These are phyloP conservation scores for Ilyonectria destructans DNA, from an alignment of 2,329 filamentous ascomycete species.

Conservation along the genomic window DNA sequence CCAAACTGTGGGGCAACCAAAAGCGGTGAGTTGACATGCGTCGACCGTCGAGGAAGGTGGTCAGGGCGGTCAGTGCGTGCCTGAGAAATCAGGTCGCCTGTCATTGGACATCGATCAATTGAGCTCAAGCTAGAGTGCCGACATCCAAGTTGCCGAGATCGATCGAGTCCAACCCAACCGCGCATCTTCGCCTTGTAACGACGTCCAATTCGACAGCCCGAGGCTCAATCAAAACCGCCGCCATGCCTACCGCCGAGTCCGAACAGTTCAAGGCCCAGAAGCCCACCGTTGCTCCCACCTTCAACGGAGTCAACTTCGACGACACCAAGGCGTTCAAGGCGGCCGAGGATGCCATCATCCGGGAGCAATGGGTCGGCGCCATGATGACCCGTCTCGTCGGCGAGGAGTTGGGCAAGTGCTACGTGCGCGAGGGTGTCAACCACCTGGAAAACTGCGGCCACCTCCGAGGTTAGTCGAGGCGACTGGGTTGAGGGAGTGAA, in stretches of 20 bases:
- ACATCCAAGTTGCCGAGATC: slow-evolving; percentile 47
- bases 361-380: slow-evolving; percentile 90
- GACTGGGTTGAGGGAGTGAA: slow-evolving; percentile 21
- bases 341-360: slow-evolving; percentile 85
- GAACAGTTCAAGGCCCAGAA: slow-evolving; percentile 87
- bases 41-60: slow-evolving; percentile 40
- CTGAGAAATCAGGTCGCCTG: slow-evolving; percentile 51
- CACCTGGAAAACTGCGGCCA: slow-evolving; percentile 90
- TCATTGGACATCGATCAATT: slow-evolving; percentile 48
- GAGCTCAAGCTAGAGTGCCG: slow-evolving; percentile 48
- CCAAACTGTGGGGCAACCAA: slow-evolving; percentile 53
- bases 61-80: slow-evolving; percentile 42
- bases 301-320: slow-evolving; percentile 90
- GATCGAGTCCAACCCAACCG: slow-evolving; percentile 40
- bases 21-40: slow-evolving; percentile 55
- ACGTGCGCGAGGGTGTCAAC: slow-evolving; percentile 87
- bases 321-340: slow-evolving; percentile 86
- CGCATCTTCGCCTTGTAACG: slow-evolving; percentile 37
- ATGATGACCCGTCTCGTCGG: slow-evolving; percentile 91
- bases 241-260: slow-evolving; percentile 89
- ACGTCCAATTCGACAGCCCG: slow-evolving; percentile 28
- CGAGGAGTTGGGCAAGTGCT: slow-evolving; percentile 90
- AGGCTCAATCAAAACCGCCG: slow-evolving; percentile 44
- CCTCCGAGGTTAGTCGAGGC: slow-evolving; percentile 78
- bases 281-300: slow-evolving; percentile 85